Percentiles rank a stretch among this genome's conserved stretches.
Evolutionary conservation across 768 basidiomycete species (phyloP).

Genomic region (Asterophora parasitica): DNA sequence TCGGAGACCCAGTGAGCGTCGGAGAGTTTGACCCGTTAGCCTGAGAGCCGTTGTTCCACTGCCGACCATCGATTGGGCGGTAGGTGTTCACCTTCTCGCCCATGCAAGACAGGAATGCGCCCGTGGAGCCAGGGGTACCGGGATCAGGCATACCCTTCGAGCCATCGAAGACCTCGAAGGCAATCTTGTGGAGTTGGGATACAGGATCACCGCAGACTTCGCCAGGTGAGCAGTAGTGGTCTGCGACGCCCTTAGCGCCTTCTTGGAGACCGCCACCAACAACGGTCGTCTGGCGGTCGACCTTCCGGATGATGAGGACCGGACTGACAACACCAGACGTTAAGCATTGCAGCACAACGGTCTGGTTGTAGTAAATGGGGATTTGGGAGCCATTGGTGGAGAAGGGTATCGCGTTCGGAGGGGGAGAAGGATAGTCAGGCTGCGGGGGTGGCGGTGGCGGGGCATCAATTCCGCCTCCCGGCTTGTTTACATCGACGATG

Average conservation of each 20-base stretch:
- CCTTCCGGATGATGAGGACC: slow-evolving; percentile 88
- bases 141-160: slow-evolving; percentile 65
- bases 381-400: slow-evolving; percentile 81
- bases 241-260: slow-evolving; percentile 78
- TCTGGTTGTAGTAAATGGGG: slow-evolving; percentile 95
- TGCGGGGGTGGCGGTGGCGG: slow-evolving; percentile 80
- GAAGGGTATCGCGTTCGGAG: slow-evolving; percentile 85
- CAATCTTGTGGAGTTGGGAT: slow-evolving; percentile 93
- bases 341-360: slow-evolving; percentile 90
- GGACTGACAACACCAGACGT: slow-evolving; percentile 93
- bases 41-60: slow-evolving; percentile 54
- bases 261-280: slow-evolving; percentile 90
- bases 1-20: slow-evolving; percentile 63
- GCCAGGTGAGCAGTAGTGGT: slow-evolving; percentile 76
- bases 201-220: slow-evolving; percentile 94
- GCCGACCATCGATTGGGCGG: slow-evolving; percentile 75
- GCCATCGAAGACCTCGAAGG: slow-evolving; percentile 84
- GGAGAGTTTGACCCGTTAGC: slow-evolving; percentile 48
- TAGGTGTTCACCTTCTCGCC: slow-evolving; percentile 93
- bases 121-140: slow-evolving; percentile 72
- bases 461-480: slow-evolving; percentile 69
- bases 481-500: slow-evolving; percentile 90
- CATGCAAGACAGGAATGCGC: slow-evolving; percentile 87
- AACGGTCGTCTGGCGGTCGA: slow-evolving; percentile 85
- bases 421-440: slow-evolving; percentile 87